These are phyloP conservation scores for Marasmius fiardii DNA, from an alignment of 1,284 basidiomycete genomes.

Conservation along the genomic window DNA sequence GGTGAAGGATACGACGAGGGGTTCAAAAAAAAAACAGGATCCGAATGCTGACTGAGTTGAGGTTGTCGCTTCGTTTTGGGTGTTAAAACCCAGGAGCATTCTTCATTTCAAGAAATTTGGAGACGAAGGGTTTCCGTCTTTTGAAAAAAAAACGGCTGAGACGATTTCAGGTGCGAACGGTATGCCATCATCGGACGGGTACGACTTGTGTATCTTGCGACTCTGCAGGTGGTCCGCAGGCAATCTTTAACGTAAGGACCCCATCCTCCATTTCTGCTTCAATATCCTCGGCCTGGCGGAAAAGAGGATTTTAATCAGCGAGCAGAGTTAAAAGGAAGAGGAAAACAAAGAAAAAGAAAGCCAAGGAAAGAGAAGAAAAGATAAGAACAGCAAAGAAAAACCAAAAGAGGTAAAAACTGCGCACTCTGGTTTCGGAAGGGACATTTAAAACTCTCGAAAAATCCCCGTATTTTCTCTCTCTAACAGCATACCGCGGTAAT, in stretches of 20 bases:
- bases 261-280: constrained; percentile 46
- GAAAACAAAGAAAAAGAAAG: constrained; percentile 15
- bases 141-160: too few relatives aligned
- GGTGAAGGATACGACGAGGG: too few relatives aligned
- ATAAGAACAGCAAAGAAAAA: constrained; percentile 16
- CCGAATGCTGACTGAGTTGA: too few relatives aligned
- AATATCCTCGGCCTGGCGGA: constrained; percentile 40
- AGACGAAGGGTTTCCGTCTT: too few relatives aligned
- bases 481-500: constrained; percentile 9
- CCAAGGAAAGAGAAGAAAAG: constrained; percentile 15
- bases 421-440: constrained; percentile 55
- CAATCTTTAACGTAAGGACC: constrained; percentile 43
- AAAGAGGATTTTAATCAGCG: not conserved
- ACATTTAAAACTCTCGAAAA: constrained; percentile 53
- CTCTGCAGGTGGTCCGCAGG: constrained; percentile 35
- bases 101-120: not conserved
- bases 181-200: constrained; percentile 29
- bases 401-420: constrained; percentile 20
- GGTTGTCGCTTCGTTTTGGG: too few relatives aligned
- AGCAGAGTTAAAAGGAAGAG: not conserved
- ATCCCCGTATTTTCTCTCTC: constrained; percentile 53
- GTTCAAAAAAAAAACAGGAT: too few relatives aligned
- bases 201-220: constrained; percentile 33
- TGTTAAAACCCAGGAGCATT: too few relatives aligned
- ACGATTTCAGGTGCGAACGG: not conserved